These are phyloP conservation scores for Phytomonas sp. DNA, from an alignment of 208 protist genomes.

Conservation along the genomic window DNA sequence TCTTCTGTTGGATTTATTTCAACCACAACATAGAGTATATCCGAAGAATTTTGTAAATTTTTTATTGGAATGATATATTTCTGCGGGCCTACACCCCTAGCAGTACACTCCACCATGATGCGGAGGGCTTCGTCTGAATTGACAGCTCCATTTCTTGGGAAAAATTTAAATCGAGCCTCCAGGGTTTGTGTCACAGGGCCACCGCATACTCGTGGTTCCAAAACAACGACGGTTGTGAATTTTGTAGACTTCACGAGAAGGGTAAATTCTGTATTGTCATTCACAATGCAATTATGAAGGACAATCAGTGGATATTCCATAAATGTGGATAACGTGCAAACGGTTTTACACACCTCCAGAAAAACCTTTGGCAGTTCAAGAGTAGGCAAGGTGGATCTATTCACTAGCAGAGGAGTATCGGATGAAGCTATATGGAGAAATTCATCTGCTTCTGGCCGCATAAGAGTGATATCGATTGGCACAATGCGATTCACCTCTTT, in stretches of 20 bases:
- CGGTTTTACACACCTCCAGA: conserved; percentile 2
- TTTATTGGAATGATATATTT: conserved; percentile 81
- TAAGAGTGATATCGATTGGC: conserved; percentile 71
- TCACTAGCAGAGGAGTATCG: conserved; percentile 5
- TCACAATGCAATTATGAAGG: conserved; percentile 59
- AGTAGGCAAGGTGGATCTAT: conserved; percentile 6
- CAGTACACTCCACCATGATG: conserved; percentile 74
- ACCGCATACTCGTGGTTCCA: conserved; percentile 37
- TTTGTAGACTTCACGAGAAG: conserved; percentile 40
- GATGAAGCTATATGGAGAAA: conserved; percentile 8
- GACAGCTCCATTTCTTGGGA: conserved; percentile 56
- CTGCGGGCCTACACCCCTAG: conserved; percentile 61
- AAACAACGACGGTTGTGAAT: conserved; percentile 61
- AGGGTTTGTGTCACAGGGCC: conserved; percentile 25
- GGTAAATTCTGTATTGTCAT: conserved; percentile 65
- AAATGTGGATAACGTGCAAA: conserved; percentile 20
- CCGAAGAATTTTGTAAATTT: conserved; percentile 51
- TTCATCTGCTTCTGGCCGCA: conserved; percentile 44
- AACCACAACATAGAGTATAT: conserved; percentile 68
- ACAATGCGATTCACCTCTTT: conserved; percentile 74
- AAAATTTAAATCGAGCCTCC: conserved; percentile 76
- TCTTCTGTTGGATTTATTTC: conserved; percentile 68
- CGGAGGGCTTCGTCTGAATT: conserved; percentile 31
- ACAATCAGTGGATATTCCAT: conserved; percentile 63
- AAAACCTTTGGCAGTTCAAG: neutral